Evolutionary conservation across 805 yeast genomes (phyloP).

Genomic region (Zygosaccharomyces pseudorouxii): DNA sequence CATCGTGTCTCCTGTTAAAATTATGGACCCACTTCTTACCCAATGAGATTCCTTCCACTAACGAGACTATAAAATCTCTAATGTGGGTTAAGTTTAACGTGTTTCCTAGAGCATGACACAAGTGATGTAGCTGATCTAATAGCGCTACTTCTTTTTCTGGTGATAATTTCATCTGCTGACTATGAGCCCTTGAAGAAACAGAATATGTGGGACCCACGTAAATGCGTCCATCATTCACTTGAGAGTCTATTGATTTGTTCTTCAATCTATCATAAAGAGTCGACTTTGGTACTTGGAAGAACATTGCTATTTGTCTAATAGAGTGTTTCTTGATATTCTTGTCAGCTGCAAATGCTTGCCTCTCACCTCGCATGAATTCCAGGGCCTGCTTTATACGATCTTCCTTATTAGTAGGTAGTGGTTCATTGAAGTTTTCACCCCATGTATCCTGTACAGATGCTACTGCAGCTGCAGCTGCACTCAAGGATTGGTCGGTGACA

Average conservation of each 20-base stretch:
- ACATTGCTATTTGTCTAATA: constrained; percentile 24
- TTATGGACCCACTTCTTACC: constrained; percentile 27
- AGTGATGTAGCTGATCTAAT: constrained; percentile 13
- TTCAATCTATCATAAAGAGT: constrained; percentile 28
- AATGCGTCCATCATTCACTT: not conserved
- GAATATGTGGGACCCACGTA: constrained; percentile 7
- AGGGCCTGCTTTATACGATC: constrained; percentile 26
- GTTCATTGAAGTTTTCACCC: constrained; percentile 16
- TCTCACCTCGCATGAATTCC: constrained; percentile 21
- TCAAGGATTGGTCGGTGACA: constrained; percentile 13
- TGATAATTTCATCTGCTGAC: constrained; percentile 26
- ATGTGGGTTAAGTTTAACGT: constrained; percentile 21
- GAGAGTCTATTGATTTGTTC: constrained; percentile 5
- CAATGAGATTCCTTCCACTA: constrained; percentile 16
- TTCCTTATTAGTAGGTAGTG: constrained; percentile 49
- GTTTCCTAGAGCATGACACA: constrained; percentile 22
- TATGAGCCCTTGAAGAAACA: constrained; percentile 17
- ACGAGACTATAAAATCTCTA: constrained; percentile 17
- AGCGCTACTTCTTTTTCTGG: constrained; percentile 19
- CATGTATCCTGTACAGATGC: constrained; percentile 22
- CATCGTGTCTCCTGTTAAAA: constrained; percentile 24
- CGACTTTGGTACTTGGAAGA: constrained; percentile 27
- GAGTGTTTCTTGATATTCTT: constrained; percentile 20
- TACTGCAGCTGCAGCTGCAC: constrained; percentile 19
- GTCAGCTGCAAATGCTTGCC: constrained; percentile 13